Percentiles rank a stretch among this genome's conserved stretches.
These are phyloP conservation scores for Entelexis sorbosivorans DNA, from an alignment of 1,139 yeast species.

Conservation along the genomic window DNA sequence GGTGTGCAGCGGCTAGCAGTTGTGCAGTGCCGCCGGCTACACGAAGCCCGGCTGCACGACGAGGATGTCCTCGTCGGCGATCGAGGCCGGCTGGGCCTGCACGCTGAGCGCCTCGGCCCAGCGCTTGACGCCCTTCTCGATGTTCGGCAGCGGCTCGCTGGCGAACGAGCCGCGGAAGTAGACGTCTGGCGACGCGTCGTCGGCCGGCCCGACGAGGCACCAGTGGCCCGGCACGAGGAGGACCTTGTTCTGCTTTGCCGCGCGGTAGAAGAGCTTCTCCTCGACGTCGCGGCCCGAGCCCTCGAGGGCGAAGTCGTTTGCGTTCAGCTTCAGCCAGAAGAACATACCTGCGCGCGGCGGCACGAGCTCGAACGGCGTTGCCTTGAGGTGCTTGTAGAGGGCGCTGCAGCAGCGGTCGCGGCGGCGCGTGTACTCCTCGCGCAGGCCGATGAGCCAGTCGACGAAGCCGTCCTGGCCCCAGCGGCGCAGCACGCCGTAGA, in stretches of 20 bases:
- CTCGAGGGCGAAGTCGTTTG: background rate
- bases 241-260: slow-evolving; percentile 40
- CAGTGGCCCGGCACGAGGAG: slow-evolving; percentile 83
- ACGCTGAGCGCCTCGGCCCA: slow-evolving; percentile 45
- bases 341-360: slow-evolving; percentile 95
- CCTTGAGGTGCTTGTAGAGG: slow-evolving; percentile 49
- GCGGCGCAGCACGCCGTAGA: slow-evolving; percentile 50
- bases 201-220: slow-evolving; percentile 45
- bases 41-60: background rate
- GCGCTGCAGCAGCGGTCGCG: slow-evolving; percentile 71
- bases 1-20: too few species aligned
- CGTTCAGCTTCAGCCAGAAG: slow-evolving; percentile 56
- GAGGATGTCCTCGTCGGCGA: background rate
- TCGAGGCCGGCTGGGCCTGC: background rate
- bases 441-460: slow-evolving; percentile 80
- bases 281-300: slow-evolving; percentile 45
- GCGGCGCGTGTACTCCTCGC: slow-evolving; percentile 69
- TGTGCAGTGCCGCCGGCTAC: too few species aligned
- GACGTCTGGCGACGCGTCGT: slow-evolving; percentile 32
- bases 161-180: slow-evolving; percentile 89
- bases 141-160: slow-evolving; percentile 55
- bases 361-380: slow-evolving; percentile 37
- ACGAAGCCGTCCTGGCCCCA: slow-evolving; percentile 71
- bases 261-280: slow-evolving; percentile 50
- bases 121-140: slow-evolving; percentile 49